Percentiles rank a stretch among this genome's conserved stretches.
These are phyloP conservation scores for Myrmaecium sp. DNA, from an alignment of 2,329 filamentous ascomycete genomes.

Conservation along the genomic window DNA sequence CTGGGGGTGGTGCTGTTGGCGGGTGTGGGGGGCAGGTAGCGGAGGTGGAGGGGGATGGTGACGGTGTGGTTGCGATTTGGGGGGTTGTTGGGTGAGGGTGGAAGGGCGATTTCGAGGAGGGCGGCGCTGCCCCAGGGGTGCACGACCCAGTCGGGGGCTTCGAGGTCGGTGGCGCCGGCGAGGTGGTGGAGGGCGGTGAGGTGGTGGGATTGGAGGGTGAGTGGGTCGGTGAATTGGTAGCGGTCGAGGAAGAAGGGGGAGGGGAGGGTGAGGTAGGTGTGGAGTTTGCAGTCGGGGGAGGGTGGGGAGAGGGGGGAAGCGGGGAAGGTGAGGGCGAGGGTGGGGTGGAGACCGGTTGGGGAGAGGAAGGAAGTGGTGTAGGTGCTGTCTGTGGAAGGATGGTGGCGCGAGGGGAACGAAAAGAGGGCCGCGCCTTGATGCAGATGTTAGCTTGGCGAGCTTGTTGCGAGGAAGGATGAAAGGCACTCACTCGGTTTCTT, in stretches of 20 bases:
- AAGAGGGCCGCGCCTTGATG: constrained; percentile 57
- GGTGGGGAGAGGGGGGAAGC: constrained; percentile 30
- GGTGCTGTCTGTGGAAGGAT: constrained; percentile 26
- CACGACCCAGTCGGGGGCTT: constrained; percentile 72
- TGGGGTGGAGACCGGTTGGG: constrained; percentile 73
- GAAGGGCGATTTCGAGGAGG: constrained; percentile 54
- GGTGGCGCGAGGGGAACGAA: constrained; percentile 67
- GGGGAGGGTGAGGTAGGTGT: constrained; percentile 72
- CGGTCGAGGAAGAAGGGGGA: constrained; percentile 69
- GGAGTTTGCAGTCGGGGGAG: constrained; percentile 46
- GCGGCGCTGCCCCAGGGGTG: constrained; percentile 62
- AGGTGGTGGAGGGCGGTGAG: constrained; percentile 51
- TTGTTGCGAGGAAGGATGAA: neutral
- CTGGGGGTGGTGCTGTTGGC: constrained; percentile 30
- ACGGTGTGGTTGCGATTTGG: constrained; percentile 36
- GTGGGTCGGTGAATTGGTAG: constrained; percentile 61
- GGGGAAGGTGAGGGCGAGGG: constrained; percentile 50
- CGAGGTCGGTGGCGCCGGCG: constrained; percentile 67
- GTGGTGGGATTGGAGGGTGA: constrained; percentile 71
- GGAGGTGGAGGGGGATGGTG: constrained; percentile 67
- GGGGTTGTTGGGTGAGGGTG: constrained; percentile 13
- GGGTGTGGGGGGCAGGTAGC: constrained; percentile 52
- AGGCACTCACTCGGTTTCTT: constrained; percentile 39
- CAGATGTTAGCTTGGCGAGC: constrained; percentile 5
- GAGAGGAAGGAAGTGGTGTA: constrained; percentile 49